These are phyloP conservation scores for Neolentinus lepideus DNA, from an alignment of 1,284 basidiomycete genomes.

Conservation along the genomic window DNA sequence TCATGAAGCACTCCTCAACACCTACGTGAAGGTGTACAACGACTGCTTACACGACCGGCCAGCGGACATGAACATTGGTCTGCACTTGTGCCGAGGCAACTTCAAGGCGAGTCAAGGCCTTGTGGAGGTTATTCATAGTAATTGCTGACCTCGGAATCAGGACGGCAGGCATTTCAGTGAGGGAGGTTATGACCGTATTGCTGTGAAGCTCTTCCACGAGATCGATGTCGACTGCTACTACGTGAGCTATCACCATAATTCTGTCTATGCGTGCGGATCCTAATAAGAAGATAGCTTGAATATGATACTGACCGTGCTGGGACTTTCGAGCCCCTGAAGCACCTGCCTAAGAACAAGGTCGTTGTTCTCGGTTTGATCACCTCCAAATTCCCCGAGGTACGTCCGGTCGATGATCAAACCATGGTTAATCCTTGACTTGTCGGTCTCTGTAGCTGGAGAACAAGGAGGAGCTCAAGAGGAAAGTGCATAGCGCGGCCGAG, in stretches of 20 bases:
- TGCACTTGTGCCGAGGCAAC: constrained; percentile 80
- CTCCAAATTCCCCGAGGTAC: constrained; percentile 57
- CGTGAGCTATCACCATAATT: constrained; percentile 26
- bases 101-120: constrained; percentile 39
- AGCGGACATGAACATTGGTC: constrained; percentile 55
- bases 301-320: constrained; percentile 75
- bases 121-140: background rate
- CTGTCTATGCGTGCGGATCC: constrained; percentile 1
- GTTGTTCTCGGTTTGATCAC: constrained; percentile 72
- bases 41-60: constrained; percentile 53
- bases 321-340: constrained; percentile 58
- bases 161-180: constrained; percentile 64
- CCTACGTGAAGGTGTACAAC: constrained; percentile 69
- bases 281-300: constrained; percentile 42
- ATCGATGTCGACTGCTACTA: constrained; percentile 76
- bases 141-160: constrained; percentile 15
- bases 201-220: constrained; percentile 63
- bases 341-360: constrained; percentile 61
- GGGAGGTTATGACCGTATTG: constrained; percentile 71
- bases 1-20: constrained; percentile 55
- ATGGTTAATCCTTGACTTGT: background rate
- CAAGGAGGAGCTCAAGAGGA: constrained; percentile 45
- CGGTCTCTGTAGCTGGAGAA: constrained; percentile 44
- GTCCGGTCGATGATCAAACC: constrained; percentile 1
- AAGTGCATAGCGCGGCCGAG: constrained; percentile 60